Conservation (phyloP, 2,329 filamentous ascomycete genomes). For the Fulvia fulva region DNA sequence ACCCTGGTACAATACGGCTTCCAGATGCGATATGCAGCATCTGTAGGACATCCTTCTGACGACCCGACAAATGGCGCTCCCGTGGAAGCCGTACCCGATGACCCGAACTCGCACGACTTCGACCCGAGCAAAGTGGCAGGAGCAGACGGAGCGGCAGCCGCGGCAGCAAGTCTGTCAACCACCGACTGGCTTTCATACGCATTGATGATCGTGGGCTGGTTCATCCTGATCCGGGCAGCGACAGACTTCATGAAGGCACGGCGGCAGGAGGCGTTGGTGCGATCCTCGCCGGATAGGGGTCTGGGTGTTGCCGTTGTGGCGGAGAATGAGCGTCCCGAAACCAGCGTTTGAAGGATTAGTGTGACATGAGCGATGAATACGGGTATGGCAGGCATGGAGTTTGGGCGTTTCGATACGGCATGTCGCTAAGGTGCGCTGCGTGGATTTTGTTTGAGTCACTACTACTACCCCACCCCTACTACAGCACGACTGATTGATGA, state of each 20-base stretch:
- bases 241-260: slow-evolving; percentile 85
- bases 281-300: slow-evolving; percentile 88
- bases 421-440: not conserved
- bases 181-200: slow-evolving; percentile 88
- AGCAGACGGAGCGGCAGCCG: slow-evolving; percentile 30
- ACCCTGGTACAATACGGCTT: slow-evolving; percentile 96
- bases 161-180: slow-evolving; percentile 57
- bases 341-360: slow-evolving; percentile 39
- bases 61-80: slow-evolving; percentile 20
- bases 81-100: slow-evolving; percentile 58
- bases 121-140: slow-evolving; percentile 65
- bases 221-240: slow-evolving; percentile 89
- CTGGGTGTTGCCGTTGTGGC: slow-evolving; percentile 82
- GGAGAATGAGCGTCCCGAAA: slow-evolving; percentile 74
- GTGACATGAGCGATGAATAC: not conserved
- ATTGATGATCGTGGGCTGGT: slow-evolving; percentile 97
- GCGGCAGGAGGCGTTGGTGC: slow-evolving; percentile 85
- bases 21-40: slow-evolving; percentile 67
- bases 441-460: not conserved
- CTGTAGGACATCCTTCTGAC: slow-evolving; percentile 27
- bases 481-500: not conserved
- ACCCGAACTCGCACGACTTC: slow-evolving; percentile 89
- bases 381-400: slow-evolving; percentile 5
- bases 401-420: not conserved
- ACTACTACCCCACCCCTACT: not conserved